A percentile compares a stretch with the other conserved stretches of the same genome.
Evolutionary conservation across 2,329 filamentous ascomycete species (phyloP).

Genomic region (Sporothrix globosa): DNA sequence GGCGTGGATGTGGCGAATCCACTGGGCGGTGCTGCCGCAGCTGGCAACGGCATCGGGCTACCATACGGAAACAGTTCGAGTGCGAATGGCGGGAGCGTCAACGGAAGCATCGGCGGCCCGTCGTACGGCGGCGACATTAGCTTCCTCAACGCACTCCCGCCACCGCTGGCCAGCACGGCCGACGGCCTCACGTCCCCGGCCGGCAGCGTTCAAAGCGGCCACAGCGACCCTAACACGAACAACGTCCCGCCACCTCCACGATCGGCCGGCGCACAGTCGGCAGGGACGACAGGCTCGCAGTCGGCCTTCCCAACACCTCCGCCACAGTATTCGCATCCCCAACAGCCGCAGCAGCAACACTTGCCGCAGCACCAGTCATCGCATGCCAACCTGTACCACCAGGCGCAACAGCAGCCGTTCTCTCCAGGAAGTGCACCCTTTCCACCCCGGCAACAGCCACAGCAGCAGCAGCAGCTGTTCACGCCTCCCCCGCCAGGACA

Average conservation of each 20-base stretch:
- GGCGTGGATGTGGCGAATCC: conserved; percentile 2
- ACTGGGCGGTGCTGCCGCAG: neutral
- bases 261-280: neutral
- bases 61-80: neutral
- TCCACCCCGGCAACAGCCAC: conserved; percentile 17
- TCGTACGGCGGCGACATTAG: neutral
- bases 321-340: conserved; percentile 15
- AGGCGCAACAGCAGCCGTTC: conserved; percentile 5
- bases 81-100: neutral
- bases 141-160: conserved; percentile 13
- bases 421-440: conserved; percentile 2
- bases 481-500: neutral
- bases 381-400: conserved; percentile 5
- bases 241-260: conserved; percentile 25
- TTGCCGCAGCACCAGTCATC: conserved; percentile 15
- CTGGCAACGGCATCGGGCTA: conserved; percentile 9
- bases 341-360: conserved; percentile 1
- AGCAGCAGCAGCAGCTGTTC: neutral
- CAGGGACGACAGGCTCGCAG: neutral
- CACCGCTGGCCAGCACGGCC: neutral
- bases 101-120: neutral
- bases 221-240: neutral
- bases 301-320: conserved; percentile 8
- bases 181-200: neutral
- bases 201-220: neutral